Base-by-base conservation (phyloP, 2,329 filamentous ascomycete genomes). In the Fusarium mexicanum region DNA sequence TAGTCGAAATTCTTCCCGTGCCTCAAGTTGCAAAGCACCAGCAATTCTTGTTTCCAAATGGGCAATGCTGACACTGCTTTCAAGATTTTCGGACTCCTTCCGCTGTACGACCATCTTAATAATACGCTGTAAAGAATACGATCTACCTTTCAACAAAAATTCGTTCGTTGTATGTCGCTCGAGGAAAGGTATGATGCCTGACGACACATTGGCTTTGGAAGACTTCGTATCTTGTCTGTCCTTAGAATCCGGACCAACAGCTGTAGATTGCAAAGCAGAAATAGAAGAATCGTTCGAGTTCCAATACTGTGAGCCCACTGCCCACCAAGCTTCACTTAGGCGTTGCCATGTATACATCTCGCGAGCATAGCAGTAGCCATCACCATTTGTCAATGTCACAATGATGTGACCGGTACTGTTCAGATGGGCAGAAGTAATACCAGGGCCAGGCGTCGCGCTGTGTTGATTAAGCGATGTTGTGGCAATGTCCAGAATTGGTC, bases 261-360 rank as follows among this genome's bases (percentile, higher is more conserved):
- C 91, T 3, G 91, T 92, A 5, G 93, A 91, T 74, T 94, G 91
- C 43, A 98, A 84, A 58, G 95, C 93, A 54, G 93, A 92, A 61
- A 98, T 91, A 2, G 95, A 95, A 4, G 94, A 95, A 79, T 98
- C 96, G 61, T 95, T 97, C 2, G 95, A 97, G 82, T 99, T 98
- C 97, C 96, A 99, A 82, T 99, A 99, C 81, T 99, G 96, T 76
- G 94, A 97, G 24, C 95, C 95, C 1, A 98, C 95, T 0, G 96
- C 96, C 95, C 96, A 99, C 96, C 96, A 99, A 5, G 94, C 90
- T 81, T 99, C 97, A 5, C 95, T 97, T n/a, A 99, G 87, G 16
- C 95, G 91, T 82, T 98, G 96, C 96, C 96, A 99, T 13, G 91
- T 90, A 82, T 91, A 96, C 92, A 99, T 93, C 24, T 89, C 88